A percentile compares a stretch with the other conserved stretches of the same genome.
phyloP scores from a whole-genome alignment of 2,329 filamentous ascomycete species.

The Talaromyces piceae region DNA sequence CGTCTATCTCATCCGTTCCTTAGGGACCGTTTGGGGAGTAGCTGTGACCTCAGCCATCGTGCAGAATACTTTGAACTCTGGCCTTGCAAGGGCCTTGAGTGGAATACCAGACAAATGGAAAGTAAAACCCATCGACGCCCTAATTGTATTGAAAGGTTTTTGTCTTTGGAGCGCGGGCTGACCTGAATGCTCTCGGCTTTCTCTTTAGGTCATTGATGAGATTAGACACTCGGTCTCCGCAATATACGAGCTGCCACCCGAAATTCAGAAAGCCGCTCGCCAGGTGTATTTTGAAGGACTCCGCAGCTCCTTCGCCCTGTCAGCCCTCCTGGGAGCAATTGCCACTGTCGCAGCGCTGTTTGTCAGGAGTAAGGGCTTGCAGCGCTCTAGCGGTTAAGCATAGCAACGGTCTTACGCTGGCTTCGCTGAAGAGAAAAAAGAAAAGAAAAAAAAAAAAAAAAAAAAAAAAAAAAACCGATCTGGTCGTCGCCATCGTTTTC shows the following conservation, averaged over 20 bases:
- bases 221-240: conserved; percentile 55
- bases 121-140: conserved; percentile 36
- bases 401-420: background rate
- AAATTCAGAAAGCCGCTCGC: conserved; percentile 50
- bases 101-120: conserved; percentile 51
- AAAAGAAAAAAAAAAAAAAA: too few relatives aligned
- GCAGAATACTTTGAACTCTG: conserved; percentile 52
- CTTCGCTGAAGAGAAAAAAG: too few relatives aligned
- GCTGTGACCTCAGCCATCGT: conserved; percentile 56
- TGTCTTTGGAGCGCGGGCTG: conserved; percentile 18
- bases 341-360: conserved; percentile 45
- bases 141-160: conserved; percentile 9
- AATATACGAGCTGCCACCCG: conserved; percentile 48
- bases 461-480: too few relatives aligned
- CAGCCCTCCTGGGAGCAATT: conserved; percentile 45
- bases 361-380: conserved; percentile 31
- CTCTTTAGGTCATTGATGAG: conserved; percentile 49
- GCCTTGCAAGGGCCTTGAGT: conserved; percentile 47
- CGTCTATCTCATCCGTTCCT: conserved; percentile 56
- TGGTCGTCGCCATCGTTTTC: background rate
- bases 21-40: conserved; percentile 59
- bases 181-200: conserved; percentile 13
- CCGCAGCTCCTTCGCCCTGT: conserved; percentile 49
- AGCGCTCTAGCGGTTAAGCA: conserved; percentile 2
- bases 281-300: conserved; percentile 56